Conservation (phyloP, 371 early-diverging fungal genomes). For the Haplosporangium sp. region DNA sequence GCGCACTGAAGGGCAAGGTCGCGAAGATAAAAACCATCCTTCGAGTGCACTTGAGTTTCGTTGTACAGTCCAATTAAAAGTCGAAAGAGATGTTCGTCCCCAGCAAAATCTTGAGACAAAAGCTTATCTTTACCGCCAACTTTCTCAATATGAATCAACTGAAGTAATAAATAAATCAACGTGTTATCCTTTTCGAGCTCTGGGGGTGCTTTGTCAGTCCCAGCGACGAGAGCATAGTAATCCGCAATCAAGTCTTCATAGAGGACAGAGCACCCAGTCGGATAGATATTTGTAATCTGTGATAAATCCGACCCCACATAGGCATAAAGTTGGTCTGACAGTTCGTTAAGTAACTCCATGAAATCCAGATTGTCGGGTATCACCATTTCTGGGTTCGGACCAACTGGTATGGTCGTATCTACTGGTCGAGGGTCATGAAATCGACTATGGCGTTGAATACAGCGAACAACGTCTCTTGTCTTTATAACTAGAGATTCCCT, state of each 20-base stretch:
- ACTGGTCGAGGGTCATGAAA: conserved; percentile 58
- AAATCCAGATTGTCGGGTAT: conserved; percentile 76
- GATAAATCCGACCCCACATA: conserved; percentile 74
- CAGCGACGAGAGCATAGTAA: conserved; percentile 67
- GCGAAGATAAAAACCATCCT: conserved; percentile 80
- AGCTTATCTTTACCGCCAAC: conserved; percentile 64
- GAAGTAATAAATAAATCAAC: conserved; percentile 79
- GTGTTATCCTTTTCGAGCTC: conserved; percentile 78
- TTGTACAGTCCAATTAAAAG: conserved; percentile 80
- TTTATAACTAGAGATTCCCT: conserved; percentile 78
- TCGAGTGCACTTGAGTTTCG: conserved; percentile 78
- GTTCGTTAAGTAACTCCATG: conserved; percentile 82
- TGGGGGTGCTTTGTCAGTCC: conserved; percentile 32
- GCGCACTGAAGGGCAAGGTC: conserved; percentile 83
- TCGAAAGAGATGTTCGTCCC: conserved; percentile 79
- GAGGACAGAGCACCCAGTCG: conserved; percentile 43
- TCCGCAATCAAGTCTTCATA: conserved; percentile 77
- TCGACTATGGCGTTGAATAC: conserved; percentile 71
- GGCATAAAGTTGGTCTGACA: conserved; percentile 83
- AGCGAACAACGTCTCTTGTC: conserved; percentile 73
- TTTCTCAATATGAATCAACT: conserved; percentile 76
- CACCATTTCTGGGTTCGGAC: conserved; percentile 63
- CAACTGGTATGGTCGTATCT: conserved; percentile 24
- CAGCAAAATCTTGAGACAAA: conserved; percentile 73
- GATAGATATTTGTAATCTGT: conserved; percentile 39